Percentiles rank a stretch among this genome's conserved stretches.
Conservation (phyloP, 2,329 filamentous ascomycete genomes). For the Polytolypa hystricis region DNA sequence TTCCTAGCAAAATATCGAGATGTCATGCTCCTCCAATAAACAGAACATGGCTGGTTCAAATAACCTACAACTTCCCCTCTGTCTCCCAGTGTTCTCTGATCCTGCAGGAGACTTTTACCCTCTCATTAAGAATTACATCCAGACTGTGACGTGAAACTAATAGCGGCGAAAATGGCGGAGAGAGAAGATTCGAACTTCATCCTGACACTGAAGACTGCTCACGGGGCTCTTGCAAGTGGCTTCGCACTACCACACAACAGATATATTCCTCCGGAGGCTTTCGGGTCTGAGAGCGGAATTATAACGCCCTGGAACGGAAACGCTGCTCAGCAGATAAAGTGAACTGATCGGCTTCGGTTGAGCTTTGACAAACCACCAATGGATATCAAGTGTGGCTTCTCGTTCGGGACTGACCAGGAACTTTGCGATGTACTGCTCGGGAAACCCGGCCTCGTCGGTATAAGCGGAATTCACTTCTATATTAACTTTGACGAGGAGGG, state of each 20-base stretch:
- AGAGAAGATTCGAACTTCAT: conserved; percentile 6
- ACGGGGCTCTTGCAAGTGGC: not conserved
- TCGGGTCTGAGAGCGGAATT: not conserved
- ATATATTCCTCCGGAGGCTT: not conserved
- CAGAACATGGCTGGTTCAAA: too few relatives aligned
- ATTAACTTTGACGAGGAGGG: conserved; percentile 9
- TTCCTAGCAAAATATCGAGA: too few relatives aligned
- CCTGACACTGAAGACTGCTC: not conserved
- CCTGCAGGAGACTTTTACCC: too few relatives aligned
- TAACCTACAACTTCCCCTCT: too few relatives aligned
- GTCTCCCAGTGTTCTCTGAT: too few relatives aligned
- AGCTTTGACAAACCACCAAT: conserved; percentile 5
- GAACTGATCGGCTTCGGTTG: not conserved
- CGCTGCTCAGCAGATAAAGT: not conserved
- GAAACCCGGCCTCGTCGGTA: not conserved
- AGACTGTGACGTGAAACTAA: too few relatives aligned
- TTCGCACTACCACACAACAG: conserved; percentile 3
- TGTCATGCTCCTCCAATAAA: too few relatives aligned
- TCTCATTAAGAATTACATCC: too few relatives aligned
- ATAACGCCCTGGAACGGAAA: not conserved
- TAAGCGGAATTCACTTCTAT: conserved; percentile 5
- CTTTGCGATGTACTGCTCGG: conserved; percentile 6
- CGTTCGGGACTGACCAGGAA: conserved; percentile 3
- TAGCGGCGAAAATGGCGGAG: not conserved
- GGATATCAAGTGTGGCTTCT: conserved; percentile 4